Evolutionary conservation across 352 stramenopile species (phyloP).

Genomic region (Phytophthora pinifolia): DNA sequence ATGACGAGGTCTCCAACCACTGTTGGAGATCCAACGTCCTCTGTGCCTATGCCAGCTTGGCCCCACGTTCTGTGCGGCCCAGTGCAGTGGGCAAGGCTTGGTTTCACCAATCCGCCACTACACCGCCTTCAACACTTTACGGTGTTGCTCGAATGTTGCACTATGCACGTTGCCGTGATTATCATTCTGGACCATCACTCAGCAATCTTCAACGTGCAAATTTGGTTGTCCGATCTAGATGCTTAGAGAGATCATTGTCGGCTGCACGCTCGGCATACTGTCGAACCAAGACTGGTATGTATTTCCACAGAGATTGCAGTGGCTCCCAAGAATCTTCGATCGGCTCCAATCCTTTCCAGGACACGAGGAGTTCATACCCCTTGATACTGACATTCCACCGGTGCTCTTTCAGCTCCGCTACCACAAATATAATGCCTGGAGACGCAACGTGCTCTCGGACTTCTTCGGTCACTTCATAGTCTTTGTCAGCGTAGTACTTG

Average conservation of each 20-base stretch:
- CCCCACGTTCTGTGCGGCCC: conserved; percentile 6
- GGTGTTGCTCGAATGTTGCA: not conserved
- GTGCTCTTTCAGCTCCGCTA: conserved; percentile 1
- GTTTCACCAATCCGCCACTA: conserved; percentile 3
- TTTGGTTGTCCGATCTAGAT: not conserved
- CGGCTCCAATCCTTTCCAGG: conserved; percentile 2
- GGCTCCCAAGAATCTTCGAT: conserved; percentile 1
- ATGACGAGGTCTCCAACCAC: too few species aligned
- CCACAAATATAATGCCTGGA: conserved; percentile 16
- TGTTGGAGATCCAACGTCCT: too few species aligned
- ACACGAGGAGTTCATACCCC: conserved; percentile 2
- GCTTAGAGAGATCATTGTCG: not conserved
- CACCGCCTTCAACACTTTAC: too few species aligned
- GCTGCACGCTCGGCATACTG: not conserved
- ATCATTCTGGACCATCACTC: not conserved
- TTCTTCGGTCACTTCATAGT: conserved; percentile 26
- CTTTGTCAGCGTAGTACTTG: conserved; percentile 30
- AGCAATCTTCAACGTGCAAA: not conserved
- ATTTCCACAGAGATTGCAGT: conserved; percentile 2
- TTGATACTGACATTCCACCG: not conserved
- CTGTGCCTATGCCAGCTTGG: conserved; percentile 6
- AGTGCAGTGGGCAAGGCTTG: conserved; percentile 9
- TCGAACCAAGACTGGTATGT: not conserved
- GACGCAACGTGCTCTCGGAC: conserved; percentile 15
- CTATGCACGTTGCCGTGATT: not conserved